Percentiles rank a stretch among this genome's conserved stretches.
Conservation (phyloP, 1,139 yeast genomes). For the Arxiozyma slooffiae region DNA sequence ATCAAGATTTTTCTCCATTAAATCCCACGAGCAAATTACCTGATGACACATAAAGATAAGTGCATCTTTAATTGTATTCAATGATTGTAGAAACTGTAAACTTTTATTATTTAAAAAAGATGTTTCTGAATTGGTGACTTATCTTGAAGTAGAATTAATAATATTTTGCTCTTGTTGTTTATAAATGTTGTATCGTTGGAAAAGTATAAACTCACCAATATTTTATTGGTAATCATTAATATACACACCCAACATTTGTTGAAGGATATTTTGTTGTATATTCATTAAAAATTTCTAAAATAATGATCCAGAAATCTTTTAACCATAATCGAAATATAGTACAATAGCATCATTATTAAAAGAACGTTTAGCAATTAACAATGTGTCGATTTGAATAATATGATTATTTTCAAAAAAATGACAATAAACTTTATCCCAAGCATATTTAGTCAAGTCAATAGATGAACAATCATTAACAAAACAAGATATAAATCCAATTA, state of each 20-base stretch:
- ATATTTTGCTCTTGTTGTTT: slow-evolving; percentile 5
- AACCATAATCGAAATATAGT: slow-evolving; percentile 23
- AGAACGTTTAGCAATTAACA: slow-evolving; percentile 16
- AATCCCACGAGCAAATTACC: slow-evolving; percentile 11
- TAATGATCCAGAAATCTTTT: slow-evolving; percentile 23
- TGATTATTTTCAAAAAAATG: slow-evolving; percentile 16
- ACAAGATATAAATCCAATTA: slow-evolving; percentile 26
- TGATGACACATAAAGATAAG: slow-evolving; percentile 10
- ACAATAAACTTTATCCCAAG: slow-evolving; percentile 15
- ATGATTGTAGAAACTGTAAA: not conserved
- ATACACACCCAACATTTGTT: slow-evolving; percentile 10
- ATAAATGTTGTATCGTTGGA: slow-evolving; percentile 13
- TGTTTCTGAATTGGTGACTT: not conserved
- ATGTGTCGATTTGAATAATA: slow-evolving; percentile 15
- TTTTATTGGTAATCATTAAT: slow-evolving; percentile 3
- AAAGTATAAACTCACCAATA: slow-evolving; percentile 15
- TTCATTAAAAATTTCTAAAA: slow-evolving; percentile 19
- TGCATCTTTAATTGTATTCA: not conserved
- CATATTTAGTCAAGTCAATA: slow-evolving; percentile 15
- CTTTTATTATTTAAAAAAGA: not conserved
- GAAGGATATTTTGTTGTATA: slow-evolving; percentile 19
- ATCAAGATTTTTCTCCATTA: slow-evolving; percentile 11
- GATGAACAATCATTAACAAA: slow-evolving; percentile 16
- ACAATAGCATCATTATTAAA: slow-evolving; percentile 26
- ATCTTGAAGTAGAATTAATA: not conserved